A percentile compares a stretch with the other conserved stretches of the same genome.
phyloP scores from a whole-genome alignment of 345 rosid genomes.

The Carallia brachiata region DNA sequence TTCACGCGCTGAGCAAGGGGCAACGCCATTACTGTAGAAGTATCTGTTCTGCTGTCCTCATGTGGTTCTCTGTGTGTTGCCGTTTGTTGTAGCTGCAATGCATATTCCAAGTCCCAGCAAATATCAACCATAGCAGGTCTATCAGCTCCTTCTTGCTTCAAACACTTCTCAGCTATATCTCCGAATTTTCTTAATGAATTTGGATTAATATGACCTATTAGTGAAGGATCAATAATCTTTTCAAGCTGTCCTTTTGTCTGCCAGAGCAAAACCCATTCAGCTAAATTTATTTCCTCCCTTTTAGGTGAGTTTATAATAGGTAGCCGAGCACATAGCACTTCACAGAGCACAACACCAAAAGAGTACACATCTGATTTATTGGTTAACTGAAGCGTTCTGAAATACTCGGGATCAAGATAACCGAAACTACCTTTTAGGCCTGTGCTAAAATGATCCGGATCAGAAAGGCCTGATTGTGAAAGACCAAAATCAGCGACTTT shows the following conservation, averaged over 20 bases:
- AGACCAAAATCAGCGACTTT: too few species aligned
- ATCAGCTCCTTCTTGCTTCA: not conserved
- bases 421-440: conserved; percentile 16
- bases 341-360: conserved; percentile 6
- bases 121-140: conserved; percentile 13
- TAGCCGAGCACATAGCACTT: conserved; percentile 9
- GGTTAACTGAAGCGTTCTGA: conserved; percentile 11
- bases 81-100: conserved; percentile 12
- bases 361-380: conserved; percentile 16
- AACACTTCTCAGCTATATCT: conserved; percentile 9
- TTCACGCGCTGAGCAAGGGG: too few species aligned
- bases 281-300: conserved; percentile 12
- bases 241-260: conserved; percentile 9
- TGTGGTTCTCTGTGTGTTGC: conserved; percentile 1
- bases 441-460: too few species aligned
- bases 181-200: conserved; percentile 9
- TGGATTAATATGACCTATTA: conserved; percentile 1
- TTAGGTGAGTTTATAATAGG: not conserved
- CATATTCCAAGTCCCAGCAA: conserved; percentile 17
- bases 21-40: not conserved
- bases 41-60: conserved; percentile 18
- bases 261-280: conserved; percentile 15
- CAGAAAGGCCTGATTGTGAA: too few species aligned
- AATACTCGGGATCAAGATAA: conserved; percentile 15
- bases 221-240: conserved; percentile 9